Base-by-base conservation (phyloP, 257 asterid genomes). In the Rauvolfia tetraphylla region DNA sequence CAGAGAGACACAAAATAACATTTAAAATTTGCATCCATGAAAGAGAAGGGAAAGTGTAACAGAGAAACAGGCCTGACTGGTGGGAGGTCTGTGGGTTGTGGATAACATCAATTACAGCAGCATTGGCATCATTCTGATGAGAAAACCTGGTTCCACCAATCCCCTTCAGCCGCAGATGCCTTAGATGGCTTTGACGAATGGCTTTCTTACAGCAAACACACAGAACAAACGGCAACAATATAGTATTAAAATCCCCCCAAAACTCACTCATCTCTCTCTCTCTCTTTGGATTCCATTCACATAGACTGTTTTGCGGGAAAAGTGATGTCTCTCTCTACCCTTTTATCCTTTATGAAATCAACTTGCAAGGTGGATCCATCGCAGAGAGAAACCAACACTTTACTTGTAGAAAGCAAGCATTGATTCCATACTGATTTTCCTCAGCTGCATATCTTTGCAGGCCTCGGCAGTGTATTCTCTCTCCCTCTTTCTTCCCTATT, bases 121-220 rank as follows among this genome's bases (percentile, higher is more conserved):
- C 73, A 73, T 81, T 81, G 74, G 84, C 81, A 57, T 81, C 78
- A 34, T 68, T 72, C 85, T 74, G 80, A 78, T 53, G 57, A 74
- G 82, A 68, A 82, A 65, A 82, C 85, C 82, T 75, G 80, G 9
- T 82, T 82, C 78, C 49, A 65, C 85, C 85, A 78, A 78, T 82
- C 82, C 73, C 75, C 78, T 72, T 71, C 78, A 38, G 46, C 74
- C 9, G 71, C 80, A 65, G 62, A 46, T 73, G 74, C 63, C 72
- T 39, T 76, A 61, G 66, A 39, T 44, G 49, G 49, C 61, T 80
- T 69, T 29, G 33, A 14, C 84, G 66, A 82, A 82, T 82, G 18
- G 34, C 22, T 67, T 39, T 49, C 73, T 14, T 33, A 70, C 82
- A 78, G 54, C 36, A 59, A 58, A 73, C 42, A 11, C 76, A 9